A percentile compares a stretch with the other conserved stretches of the same genome.
Evolutionary conservation across 2,329 filamentous ascomycete genomes (phyloP).

Genomic region (Hypoxylon sp.): DNA sequence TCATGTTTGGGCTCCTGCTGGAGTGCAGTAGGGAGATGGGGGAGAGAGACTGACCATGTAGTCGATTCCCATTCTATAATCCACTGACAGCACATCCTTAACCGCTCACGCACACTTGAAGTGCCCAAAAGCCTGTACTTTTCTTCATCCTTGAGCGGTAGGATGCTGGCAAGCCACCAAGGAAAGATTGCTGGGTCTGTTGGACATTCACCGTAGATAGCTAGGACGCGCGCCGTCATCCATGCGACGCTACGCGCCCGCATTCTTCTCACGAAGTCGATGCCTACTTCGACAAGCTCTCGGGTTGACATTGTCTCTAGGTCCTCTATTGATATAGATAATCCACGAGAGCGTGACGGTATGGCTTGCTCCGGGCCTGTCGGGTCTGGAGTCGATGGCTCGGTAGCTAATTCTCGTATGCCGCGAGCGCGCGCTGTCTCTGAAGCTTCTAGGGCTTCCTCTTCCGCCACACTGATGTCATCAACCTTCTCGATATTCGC

Average conservation of each 20-base stretch:
- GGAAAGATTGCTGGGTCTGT: slow-evolving; percentile 83
- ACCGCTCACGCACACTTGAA: slow-evolving; percentile 81
- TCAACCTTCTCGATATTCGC: slow-evolving; percentile 83
- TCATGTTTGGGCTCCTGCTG: not conserved
- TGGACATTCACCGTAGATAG: slow-evolving; percentile 83
- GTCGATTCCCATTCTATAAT: slow-evolving; percentile 78
- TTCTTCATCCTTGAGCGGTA: slow-evolving; percentile 82
- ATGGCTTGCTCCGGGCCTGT: slow-evolving; percentile 38
- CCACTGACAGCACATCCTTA: slow-evolving; percentile 89
- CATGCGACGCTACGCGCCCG: slow-evolving; percentile 77
- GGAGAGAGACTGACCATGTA: slow-evolving; percentile 72
- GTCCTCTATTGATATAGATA: slow-evolving; percentile 49
- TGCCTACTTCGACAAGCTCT: slow-evolving; percentile 75
- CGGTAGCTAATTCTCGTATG: slow-evolving; percentile 50
- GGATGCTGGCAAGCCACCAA: slow-evolving; percentile 89
- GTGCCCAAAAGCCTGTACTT: slow-evolving; percentile 83
- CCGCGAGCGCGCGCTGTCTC: slow-evolving; percentile 66
- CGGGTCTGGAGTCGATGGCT: slow-evolving; percentile 22
- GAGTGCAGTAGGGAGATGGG: slow-evolving; percentile 8
- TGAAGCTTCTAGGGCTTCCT: slow-evolving; percentile 80
- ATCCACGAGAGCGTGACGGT: slow-evolving; percentile 37
- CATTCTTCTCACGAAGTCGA: slow-evolving; percentile 79
- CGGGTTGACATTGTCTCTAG: slow-evolving; percentile 76
- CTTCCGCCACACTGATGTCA: slow-evolving; percentile 85
- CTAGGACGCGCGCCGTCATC: slow-evolving; percentile 79